Percentiles rank a stretch among this genome's conserved stretches.
phyloP scores from a whole-genome alignment of 148 eudicot species.

The Diospyros kaki region DNA sequence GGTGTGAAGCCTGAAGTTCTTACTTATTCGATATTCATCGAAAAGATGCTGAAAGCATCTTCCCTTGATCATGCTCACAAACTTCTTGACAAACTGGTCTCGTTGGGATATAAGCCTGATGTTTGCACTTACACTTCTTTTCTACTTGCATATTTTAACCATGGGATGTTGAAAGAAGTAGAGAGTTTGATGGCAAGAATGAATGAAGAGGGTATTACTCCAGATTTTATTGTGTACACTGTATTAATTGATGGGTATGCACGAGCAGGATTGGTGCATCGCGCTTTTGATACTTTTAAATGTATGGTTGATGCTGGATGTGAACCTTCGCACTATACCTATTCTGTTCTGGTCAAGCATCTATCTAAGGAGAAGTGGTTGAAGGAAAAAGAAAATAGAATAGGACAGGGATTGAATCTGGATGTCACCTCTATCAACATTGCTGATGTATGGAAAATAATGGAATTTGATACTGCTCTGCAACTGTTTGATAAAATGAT shows the following conservation, averaged over 20 bases:
- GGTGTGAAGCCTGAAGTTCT: constrained; percentile 55
- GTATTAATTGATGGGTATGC: constrained; percentile 73
- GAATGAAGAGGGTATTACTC: constrained; percentile 44
- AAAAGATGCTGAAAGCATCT: constrained; percentile 57
- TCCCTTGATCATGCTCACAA: constrained; percentile 60
- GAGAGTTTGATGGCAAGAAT: constrained; percentile 56
- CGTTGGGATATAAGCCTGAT: constrained; percentile 66
- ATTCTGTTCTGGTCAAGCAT: constrained; percentile 66
- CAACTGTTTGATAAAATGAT: constrained; percentile 50
- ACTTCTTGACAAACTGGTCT: constrained; percentile 46
- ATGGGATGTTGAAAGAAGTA: constrained; percentile 63
- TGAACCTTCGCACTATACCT: constrained; percentile 74
- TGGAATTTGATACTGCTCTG: constrained; percentile 62
- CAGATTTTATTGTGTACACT: constrained; percentile 62
- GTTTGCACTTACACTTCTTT: constrained; percentile 65
- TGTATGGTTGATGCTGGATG: constrained; percentile 62
- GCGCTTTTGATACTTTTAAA: constrained; percentile 55
- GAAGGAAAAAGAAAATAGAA: constrained; percentile 15
- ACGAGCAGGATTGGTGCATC: constrained; percentile 36
- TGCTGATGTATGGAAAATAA: constrained; percentile 60
- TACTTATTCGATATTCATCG: constrained; percentile 59
- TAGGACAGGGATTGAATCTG: constrained; percentile 19
- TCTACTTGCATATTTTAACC: constrained; percentile 63
- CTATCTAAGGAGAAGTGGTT: constrained; percentile 28
- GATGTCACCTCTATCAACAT: constrained; percentile 29